These are phyloP conservation scores for Aspergillus diversus DNA, from an alignment of 495 filamentous ascomycete species.

Conservation along the genomic window DNA sequence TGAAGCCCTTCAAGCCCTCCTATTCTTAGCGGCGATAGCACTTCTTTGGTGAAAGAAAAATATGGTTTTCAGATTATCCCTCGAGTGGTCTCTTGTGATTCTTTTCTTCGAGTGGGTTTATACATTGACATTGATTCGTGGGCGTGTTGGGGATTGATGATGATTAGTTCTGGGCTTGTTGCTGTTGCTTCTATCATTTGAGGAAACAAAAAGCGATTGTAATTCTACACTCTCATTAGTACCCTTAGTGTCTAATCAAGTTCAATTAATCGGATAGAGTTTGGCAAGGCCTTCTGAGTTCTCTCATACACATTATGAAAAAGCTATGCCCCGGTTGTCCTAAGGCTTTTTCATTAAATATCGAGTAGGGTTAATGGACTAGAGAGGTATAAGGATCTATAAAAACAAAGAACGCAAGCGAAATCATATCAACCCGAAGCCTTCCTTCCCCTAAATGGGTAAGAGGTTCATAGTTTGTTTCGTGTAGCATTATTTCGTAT, in stretches of 20 bases:
- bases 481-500: slow-evolving; percentile 11
- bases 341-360: too few relatives aligned
- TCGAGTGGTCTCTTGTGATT: slow-evolving; percentile 3
- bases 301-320: too few relatives aligned
- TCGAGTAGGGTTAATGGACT: too few relatives aligned
- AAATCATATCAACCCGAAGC: too few relatives aligned
- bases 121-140: not conserved
- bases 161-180: not conserved
- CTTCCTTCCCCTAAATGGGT: not conserved
- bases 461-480: slow-evolving; percentile 4
- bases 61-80: not conserved
- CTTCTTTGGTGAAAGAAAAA: slow-evolving; percentile 7
- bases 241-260: not conserved
- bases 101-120: not conserved
- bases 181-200: not conserved
- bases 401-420: too few relatives aligned
- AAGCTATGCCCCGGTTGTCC: too few relatives aligned
- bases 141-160: not conserved
- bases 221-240: not conserved
- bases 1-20: slow-evolving; percentile 7
- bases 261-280: not conserved
- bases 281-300: not conserved
- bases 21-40: slow-evolving; percentile 15
- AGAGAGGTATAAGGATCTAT: too few relatives aligned
- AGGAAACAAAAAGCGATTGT: not conserved